A percentile compares a stretch with the other conserved stretches of the same genome.
These are phyloP conservation scores for Wickerhamomyces hampshirensis DNA, from an alignment of 805 yeast species.

Conservation along the genomic window DNA sequence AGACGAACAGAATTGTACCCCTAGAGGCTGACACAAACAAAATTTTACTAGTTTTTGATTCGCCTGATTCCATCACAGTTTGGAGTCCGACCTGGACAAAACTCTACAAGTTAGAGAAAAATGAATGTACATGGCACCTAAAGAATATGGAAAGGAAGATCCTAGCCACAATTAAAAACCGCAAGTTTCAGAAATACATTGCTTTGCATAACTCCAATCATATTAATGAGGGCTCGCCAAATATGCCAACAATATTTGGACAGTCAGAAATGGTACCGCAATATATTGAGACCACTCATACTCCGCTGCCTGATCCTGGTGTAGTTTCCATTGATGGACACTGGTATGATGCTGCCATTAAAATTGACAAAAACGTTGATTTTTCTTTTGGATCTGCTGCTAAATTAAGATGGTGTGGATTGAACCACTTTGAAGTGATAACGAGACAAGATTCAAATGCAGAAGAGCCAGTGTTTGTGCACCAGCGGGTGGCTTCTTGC, in stretches of 20 bases:
- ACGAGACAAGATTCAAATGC: neutral
- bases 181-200: conserved; percentile 15
- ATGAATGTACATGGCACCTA: conserved; percentile 16
- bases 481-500: conserved; percentile 19
- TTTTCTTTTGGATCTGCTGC: conserved; percentile 17
- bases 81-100: conserved; percentile 1
- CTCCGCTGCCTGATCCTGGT: too few species aligned
- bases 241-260: neutral
- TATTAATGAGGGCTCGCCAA: too few species aligned
- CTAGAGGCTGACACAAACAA: conserved; percentile 1
- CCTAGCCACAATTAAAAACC: conserved; percentile 17
- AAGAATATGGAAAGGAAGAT: conserved; percentile 7
- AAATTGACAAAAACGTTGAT: neutral
- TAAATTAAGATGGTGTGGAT: conserved; percentile 20
- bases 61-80: neutral
- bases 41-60: neutral
- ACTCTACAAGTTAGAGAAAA: conserved; percentile 12
- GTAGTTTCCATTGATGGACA: neutral
- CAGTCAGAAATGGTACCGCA: too few species aligned
- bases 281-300: too few species aligned
- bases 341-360: neutral
- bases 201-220: conserved; percentile 7
- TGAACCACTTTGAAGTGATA: conserved; percentile 19
- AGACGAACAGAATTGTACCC: conserved; percentile 1
- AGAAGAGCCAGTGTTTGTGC: conserved; percentile 6